Percentiles rank a stretch among this genome's conserved stretches.
phyloP scores from a whole-genome alignment of 768 basidiomycete genomes.

The Hygrophorus pudorinus region DNA sequence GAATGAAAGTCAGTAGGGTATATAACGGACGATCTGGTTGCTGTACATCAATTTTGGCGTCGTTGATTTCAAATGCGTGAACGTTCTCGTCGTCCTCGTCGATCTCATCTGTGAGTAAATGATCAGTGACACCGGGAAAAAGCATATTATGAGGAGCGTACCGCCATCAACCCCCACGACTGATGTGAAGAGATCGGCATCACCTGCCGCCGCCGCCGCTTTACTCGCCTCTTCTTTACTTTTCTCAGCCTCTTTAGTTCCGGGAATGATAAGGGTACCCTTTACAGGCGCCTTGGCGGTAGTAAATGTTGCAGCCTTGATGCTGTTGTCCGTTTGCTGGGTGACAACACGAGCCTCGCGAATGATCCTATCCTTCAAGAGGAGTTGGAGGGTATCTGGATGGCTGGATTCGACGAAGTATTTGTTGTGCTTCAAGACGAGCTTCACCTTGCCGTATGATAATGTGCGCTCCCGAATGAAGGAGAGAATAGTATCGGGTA shows the following conservation, averaged over 20 bases:
- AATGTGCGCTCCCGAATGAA: slow-evolving; percentile 91
- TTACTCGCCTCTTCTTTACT: slow-evolving; percentile 41
- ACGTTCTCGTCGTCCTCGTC: slow-evolving; percentile 98
- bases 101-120: slow-evolving; percentile 70
- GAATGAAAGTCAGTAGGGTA: slow-evolving; percentile 7
- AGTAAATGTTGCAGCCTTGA: slow-evolving; percentile 67
- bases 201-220: slow-evolving; percentile 27
- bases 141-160: not conserved
- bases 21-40: slow-evolving; percentile 12
- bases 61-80: slow-evolving; percentile 93
- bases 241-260: slow-evolving; percentile 68
- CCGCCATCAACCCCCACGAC: slow-evolving; percentile 85
- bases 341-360: slow-evolving; percentile 74
- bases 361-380: slow-evolving; percentile 82
- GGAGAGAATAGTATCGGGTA: slow-evolving; percentile 74
- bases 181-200: slow-evolving; percentile 83
- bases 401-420: slow-evolving; percentile 96
- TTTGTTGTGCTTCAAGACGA: slow-evolving; percentile 95
- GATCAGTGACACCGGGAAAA: not conserved
- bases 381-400: slow-evolving; percentile 81
- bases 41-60: slow-evolving; percentile 81
- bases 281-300: slow-evolving; percentile 76
- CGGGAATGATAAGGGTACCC: slow-evolving; percentile 79
- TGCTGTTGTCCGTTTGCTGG: slow-evolving; percentile 60
- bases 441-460: slow-evolving; percentile 97